A percentile compares a stretch with the other conserved stretches of the same genome.
Evolutionary conservation across 352 stramenopile species (phyloP).

Genomic region (Phytophthora quininea): DNA sequence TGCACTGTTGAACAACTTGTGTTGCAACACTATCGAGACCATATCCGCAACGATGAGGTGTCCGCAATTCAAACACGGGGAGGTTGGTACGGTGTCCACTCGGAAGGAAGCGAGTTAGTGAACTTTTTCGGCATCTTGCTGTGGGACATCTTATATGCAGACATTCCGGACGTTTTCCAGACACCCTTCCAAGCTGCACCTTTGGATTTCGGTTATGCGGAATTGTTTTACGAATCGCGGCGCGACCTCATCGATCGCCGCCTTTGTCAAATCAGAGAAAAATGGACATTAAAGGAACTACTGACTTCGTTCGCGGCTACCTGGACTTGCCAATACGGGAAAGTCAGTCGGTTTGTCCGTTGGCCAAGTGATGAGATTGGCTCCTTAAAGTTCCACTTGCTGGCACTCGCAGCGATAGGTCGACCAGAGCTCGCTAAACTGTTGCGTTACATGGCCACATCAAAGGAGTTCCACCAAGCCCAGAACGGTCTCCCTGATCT

Average conservation of each 20-base stretch:
- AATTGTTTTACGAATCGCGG: constrained; percentile 54
- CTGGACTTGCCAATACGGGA: constrained; percentile 54
- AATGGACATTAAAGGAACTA: constrained; percentile 53
- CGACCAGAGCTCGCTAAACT: constrained; percentile 45
- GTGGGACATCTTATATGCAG: constrained; percentile 87
- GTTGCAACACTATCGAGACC: constrained; percentile 73
- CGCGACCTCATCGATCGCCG: constrained; percentile 50
- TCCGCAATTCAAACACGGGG: constrained; percentile 16
- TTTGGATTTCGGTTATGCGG: constrained; percentile 73
- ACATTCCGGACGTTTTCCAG: constrained; percentile 86
- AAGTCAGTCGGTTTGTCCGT: constrained; percentile 67
- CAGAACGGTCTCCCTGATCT: constrained; percentile 81
- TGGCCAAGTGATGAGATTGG: constrained; percentile 46
- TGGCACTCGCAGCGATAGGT: constrained; percentile 57
- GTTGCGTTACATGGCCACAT: constrained; percentile 72
- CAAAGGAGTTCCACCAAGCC: constrained; percentile 66
- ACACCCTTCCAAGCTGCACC: constrained; percentile 78
- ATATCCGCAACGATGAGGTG: constrained; percentile 12
- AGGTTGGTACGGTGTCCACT: constrained; percentile 89
- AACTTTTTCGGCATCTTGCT: constrained; percentile 89
- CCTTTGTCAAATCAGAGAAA: constrained; percentile 44
- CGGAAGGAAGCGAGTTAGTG: constrained; percentile 70
- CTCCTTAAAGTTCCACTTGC: constrained; percentile 55
- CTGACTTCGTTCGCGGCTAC: constrained; percentile 39
- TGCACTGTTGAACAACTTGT: constrained; percentile 88